phyloP scores from a whole-genome alignment of 73 alveolate genomes.

The Urostyla sp. region DNA sequence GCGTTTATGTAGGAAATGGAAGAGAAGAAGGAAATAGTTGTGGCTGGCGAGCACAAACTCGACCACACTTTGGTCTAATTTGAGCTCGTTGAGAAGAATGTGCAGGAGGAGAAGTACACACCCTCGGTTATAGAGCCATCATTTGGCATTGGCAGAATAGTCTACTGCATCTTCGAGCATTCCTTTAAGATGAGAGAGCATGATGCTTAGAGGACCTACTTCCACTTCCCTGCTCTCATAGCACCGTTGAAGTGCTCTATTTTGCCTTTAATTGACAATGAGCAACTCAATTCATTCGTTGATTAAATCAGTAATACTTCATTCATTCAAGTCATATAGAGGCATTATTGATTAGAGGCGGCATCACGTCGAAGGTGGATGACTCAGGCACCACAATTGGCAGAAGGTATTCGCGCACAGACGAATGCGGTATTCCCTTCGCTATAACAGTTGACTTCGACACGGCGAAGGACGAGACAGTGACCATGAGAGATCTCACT shows the following conservation, averaged over 20 bases:
- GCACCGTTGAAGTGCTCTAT: conserved; percentile 96
- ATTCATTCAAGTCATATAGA: conserved; percentile 15
- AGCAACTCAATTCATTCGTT: conserved; percentile 74
- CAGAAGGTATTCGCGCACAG: conserved; percentile 98
- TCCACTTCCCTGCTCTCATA: conserved; percentile 90
- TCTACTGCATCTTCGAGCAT: conserved; percentile 96
- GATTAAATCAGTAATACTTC: conserved; percentile 76
- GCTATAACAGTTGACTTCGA: conserved; percentile 98
- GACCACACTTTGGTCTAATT: conserved; percentile 71
- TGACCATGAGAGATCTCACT: conserved; percentile 94
- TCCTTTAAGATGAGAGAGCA: conserved; percentile 91
- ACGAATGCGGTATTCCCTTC: conserved; percentile 99
- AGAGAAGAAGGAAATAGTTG: conserved; percentile 74
- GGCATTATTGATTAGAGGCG: conserved; percentile 71
- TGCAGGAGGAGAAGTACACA: conserved; percentile 91
- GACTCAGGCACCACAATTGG: conserved; percentile 95
- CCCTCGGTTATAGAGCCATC: conserved; percentile 99
- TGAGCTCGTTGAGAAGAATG: conserved; percentile 86
- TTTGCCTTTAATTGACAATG: conserved; percentile 89
- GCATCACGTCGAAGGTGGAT: conserved; percentile 96
- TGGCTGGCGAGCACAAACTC: conserved; percentile 76
- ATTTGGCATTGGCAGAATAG: conserved; percentile 97
- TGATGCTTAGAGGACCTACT: conserved; percentile 89
- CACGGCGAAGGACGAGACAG: conserved; percentile 86
- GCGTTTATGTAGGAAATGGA: conserved; percentile 71